These are phyloP conservation scores for Phylloporus sp. DNA, from an alignment of 768 basidiomycete genomes.

Conservation along the genomic window DNA sequence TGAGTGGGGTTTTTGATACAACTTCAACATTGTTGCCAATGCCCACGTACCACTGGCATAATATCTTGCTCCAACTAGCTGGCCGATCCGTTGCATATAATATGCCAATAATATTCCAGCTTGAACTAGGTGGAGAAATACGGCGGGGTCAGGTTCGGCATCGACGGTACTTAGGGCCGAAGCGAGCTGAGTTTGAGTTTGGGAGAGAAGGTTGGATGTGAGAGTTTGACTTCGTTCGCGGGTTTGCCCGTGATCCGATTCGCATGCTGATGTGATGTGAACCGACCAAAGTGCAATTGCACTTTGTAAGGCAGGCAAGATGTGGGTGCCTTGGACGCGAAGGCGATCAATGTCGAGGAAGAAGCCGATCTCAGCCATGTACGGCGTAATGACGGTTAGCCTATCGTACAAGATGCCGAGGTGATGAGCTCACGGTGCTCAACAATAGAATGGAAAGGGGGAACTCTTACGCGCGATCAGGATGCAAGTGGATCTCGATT, in stretches of 20 bases:
- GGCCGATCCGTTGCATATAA: slow-evolving; percentile 60
- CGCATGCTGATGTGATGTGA: slow-evolving; percentile 39
- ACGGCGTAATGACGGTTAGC: slow-evolving; percentile 43
- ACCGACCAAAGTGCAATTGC: slow-evolving; percentile 52
- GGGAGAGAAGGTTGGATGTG: slow-evolving; percentile 38
- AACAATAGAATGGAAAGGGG: neutral
- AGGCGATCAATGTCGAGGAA: slow-evolving; percentile 57
- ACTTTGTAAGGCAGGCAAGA: slow-evolving; percentile 47
- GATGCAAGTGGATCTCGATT: neutral
- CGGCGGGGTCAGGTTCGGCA: slow-evolving; percentile 31
- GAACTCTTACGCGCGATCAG: slow-evolving; percentile 11
- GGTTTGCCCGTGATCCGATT: slow-evolving; percentile 34
- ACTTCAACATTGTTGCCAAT: slow-evolving; percentile 42
- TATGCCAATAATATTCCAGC: slow-evolving; percentile 61
- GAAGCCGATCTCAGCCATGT: slow-evolving; percentile 59
- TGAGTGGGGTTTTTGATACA: slow-evolving; percentile 36
- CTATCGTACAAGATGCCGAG: slow-evolving; percentile 8
- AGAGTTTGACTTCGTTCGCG: neutral
- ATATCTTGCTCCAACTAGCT: slow-evolving; percentile 57
- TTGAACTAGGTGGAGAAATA: slow-evolving; percentile 53
- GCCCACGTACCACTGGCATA: slow-evolving; percentile 47
- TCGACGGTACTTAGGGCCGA: slow-evolving; percentile 40
- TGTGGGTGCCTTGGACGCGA: slow-evolving; percentile 35
- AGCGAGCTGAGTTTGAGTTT: slow-evolving; percentile 45
- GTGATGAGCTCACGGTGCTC: neutral